phyloP scores from a whole-genome alignment of 2,329 filamentous ascomycete genomes.

The Neospermospora avenae region DNA sequence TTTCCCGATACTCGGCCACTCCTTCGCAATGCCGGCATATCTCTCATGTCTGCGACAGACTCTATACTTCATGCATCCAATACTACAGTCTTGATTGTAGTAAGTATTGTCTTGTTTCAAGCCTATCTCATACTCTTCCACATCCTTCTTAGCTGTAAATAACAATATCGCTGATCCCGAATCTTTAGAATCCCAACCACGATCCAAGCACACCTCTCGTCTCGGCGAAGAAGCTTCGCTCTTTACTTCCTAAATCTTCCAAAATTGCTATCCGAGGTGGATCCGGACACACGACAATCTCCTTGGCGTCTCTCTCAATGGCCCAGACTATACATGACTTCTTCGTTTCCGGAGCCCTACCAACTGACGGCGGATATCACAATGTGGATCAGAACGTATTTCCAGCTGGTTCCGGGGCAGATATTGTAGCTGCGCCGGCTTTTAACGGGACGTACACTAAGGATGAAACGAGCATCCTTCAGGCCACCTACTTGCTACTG shows the following conservation, averaged over 20 bases:
- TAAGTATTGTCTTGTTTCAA: too few species aligned
- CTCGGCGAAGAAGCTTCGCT: constrained; percentile 13
- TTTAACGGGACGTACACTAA: too few species aligned
- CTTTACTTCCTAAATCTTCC: constrained; percentile 15
- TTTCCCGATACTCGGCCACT: constrained; percentile 16
- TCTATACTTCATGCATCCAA: constrained; percentile 6
- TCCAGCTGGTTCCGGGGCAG: background rate
- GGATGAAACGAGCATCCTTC: too few species aligned
- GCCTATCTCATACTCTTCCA: too few species aligned
- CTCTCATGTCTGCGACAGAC: background rate
- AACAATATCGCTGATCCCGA: too few species aligned
- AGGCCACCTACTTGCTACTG: too few species aligned
- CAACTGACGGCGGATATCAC: background rate
- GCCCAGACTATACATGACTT: constrained; percentile 3
- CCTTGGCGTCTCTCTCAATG: constrained; percentile 5
- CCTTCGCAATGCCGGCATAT: constrained; percentile 4
- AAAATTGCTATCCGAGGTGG: constrained; percentile 15
- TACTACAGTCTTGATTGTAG: constrained; percentile 16
- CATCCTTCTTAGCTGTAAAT: too few species aligned
- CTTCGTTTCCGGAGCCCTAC: constrained; percentile 3
- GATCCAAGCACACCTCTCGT: constrained; percentile 19
- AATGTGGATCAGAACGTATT: constrained; percentile 1
- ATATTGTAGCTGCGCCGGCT: too few species aligned
- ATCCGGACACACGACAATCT: constrained; percentile 16
- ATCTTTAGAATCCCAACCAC: constrained; percentile 4